Percentiles rank a stretch among this genome's conserved stretches.
Evolutionary conservation across 2,329 filamentous ascomycete species (phyloP).

Genomic region (Neonectria sp.): DNA sequence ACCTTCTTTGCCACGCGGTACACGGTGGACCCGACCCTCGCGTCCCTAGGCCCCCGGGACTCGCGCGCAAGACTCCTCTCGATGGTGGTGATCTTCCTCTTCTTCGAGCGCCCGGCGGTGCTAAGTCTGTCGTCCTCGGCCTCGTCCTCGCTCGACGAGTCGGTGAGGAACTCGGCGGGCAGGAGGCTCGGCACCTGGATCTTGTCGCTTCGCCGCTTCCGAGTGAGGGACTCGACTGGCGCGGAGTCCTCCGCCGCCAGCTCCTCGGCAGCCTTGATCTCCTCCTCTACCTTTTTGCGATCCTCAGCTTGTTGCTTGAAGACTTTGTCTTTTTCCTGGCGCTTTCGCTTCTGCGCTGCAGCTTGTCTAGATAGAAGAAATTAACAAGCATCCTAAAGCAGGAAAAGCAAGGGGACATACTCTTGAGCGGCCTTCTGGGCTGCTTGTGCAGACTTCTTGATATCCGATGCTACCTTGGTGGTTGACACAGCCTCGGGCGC

Average conservation of each 20-base stretch:
- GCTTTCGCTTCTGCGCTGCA: slow-evolving; percentile 67
- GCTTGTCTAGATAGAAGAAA: slow-evolving; percentile 58
- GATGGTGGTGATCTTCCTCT: slow-evolving; percentile 60
- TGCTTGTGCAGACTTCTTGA: slow-evolving; percentile 62
- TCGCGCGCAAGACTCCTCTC: slow-evolving; percentile 57
- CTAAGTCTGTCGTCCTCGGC: slow-evolving; percentile 48
- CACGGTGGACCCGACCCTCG: slow-evolving; percentile 66
- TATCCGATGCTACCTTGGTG: slow-evolving; percentile 61
- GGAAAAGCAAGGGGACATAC: slow-evolving; percentile 54
- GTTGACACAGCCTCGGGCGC: slow-evolving; percentile 74
- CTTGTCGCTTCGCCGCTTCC: slow-evolving; percentile 52
- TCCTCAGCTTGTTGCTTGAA: slow-evolving; percentile 70
- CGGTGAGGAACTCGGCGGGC: slow-evolving; percentile 67
- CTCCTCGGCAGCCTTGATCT: slow-evolving; percentile 43
- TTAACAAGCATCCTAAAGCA: slow-evolving; percentile 28
- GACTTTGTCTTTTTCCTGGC: slow-evolving; percentile 67
- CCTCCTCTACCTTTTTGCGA: slow-evolving; percentile 58
- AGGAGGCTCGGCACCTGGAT: slow-evolving; percentile 61
- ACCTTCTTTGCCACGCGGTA: slow-evolving; percentile 64
- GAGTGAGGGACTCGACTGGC: slow-evolving; percentile 23
- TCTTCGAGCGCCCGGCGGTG: slow-evolving; percentile 53
- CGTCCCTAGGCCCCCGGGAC: slow-evolving; percentile 60
- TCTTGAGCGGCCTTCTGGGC: slow-evolving; percentile 66
- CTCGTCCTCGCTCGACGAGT: slow-evolving; percentile 64
- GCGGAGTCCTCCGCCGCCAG: slow-evolving; percentile 26